Evolutionary conservation across 768 basidiomycete genomes (phyloP).

Genomic region (Boletus rex-veris): DNA sequence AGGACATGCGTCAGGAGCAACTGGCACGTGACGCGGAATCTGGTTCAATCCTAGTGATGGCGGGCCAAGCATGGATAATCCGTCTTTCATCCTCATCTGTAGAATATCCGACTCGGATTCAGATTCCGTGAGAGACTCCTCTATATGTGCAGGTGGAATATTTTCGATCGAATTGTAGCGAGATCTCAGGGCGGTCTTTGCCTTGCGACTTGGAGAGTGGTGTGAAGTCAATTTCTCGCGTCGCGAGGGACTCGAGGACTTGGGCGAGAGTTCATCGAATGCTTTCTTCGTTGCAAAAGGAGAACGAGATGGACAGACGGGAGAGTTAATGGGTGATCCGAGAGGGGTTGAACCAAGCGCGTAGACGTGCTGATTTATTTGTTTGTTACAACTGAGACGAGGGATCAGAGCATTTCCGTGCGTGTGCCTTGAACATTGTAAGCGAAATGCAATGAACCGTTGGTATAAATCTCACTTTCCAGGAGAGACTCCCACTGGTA

Average conservation of each 20-base stretch:
- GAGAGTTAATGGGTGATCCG: conserved; percentile 1
- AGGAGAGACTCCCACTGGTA: background rate
- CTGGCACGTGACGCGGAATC: background rate
- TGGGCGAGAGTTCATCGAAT: background rate
- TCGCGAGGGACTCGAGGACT: background rate
- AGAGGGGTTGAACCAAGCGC: conserved; percentile 2
- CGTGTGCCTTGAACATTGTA: conserved; percentile 7
- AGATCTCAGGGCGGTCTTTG: background rate
- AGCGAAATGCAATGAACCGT: background rate
- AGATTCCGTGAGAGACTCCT: conserved; percentile 31
- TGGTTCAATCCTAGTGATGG: background rate
- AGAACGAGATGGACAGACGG: background rate
- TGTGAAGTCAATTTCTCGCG: background rate
- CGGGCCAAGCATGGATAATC: background rate
- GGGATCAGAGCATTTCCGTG: background rate
- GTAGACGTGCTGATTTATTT: background rate
- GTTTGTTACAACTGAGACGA: background rate
- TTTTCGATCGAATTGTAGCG: conserved; percentile 6
- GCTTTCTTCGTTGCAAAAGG: conserved; percentile 1
- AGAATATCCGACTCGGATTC: conserved; percentile 25
- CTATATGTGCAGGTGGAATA: conserved; percentile 5
- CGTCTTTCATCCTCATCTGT: conserved; percentile 6
- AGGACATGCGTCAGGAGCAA: background rate
- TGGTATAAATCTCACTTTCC: conserved; percentile 16
- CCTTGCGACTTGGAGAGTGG: conserved; percentile 4